Evolutionary conservation across 306 rosid species (phyloP).

Genomic region (Inga laurina): DNA sequence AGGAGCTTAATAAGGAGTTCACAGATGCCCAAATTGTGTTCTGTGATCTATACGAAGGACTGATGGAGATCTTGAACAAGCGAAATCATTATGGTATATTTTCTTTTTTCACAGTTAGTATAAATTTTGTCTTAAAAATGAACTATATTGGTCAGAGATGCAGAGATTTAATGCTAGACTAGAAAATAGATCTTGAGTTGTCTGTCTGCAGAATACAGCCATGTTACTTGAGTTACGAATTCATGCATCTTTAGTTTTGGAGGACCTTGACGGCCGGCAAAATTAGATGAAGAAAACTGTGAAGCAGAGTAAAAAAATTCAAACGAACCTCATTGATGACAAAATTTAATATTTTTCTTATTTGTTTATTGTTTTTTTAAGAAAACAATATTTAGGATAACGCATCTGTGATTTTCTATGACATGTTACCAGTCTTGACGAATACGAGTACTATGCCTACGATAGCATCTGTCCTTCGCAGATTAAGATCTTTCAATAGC

Average conservation of each 20-base stretch:
- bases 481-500: neutral
- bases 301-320: neutral
- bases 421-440: neutral
- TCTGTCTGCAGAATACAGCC: neutral
- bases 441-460: too few relatives aligned
- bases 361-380: neutral
- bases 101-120: neutral
- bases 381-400: neutral
- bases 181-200: too few relatives aligned
- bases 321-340: neutral
- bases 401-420: neutral
- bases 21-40: slow-evolving; percentile 61
- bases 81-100: slow-evolving; percentile 57
- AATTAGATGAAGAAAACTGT: neutral
- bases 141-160: neutral
- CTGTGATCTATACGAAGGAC: slow-evolving; percentile 74
- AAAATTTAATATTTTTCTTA: neutral
- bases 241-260: neutral
- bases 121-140: neutral
- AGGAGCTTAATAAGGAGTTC: slow-evolving; percentile 47
- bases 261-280: too few relatives aligned
- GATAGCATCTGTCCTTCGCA: neutral
- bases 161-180: neutral
- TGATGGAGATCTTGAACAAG: slow-evolving; percentile 55
- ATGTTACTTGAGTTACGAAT: neutral